Percentiles rank a stretch among this genome's conserved stretches.
These are phyloP conservation scores for Rhododendron henanense DNA, from an alignment of 148 eudicot species.

Conservation along the genomic window DNA sequence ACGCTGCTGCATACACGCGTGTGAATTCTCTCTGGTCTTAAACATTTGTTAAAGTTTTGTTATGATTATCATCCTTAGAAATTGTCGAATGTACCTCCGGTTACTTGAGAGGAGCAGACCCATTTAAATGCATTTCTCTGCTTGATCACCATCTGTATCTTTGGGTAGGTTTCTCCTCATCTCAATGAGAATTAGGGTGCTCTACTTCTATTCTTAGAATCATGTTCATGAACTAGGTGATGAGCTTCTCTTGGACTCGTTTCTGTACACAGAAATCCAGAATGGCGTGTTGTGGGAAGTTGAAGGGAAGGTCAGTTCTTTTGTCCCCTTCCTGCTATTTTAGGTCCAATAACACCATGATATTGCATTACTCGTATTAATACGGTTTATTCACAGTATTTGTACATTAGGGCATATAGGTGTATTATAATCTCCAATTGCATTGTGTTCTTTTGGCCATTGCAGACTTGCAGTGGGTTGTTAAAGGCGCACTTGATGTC, in stretches of 20 bases:
- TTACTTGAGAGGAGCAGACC: background rate
- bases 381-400: background rate
- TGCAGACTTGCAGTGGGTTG: conserved; percentile 62
- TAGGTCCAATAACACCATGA: background rate
- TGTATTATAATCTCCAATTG: background rate
- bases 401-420: background rate
- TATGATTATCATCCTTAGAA: background rate
- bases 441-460: background rate
- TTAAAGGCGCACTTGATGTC: conserved; percentile 62
- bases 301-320: conserved; percentile 65
- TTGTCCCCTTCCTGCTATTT: background rate
- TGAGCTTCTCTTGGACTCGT: conserved; percentile 88
- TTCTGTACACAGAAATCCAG: conserved; percentile 63
- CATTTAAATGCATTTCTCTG: background rate
- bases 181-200: background rate
- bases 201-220: background rate
- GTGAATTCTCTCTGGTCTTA: background rate
- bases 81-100: background rate
- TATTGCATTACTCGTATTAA: background rate
- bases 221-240: conserved; percentile 40
- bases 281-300: conserved; percentile 90
- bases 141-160: background rate
- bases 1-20: background rate
- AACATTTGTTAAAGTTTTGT: background rate
- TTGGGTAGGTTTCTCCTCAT: background rate